A percentile compares a stretch with the other conserved stretches of the same genome.
Conservation (phyloP, 306 rosid species). For the Dalbergia cochinchinensis region DNA sequence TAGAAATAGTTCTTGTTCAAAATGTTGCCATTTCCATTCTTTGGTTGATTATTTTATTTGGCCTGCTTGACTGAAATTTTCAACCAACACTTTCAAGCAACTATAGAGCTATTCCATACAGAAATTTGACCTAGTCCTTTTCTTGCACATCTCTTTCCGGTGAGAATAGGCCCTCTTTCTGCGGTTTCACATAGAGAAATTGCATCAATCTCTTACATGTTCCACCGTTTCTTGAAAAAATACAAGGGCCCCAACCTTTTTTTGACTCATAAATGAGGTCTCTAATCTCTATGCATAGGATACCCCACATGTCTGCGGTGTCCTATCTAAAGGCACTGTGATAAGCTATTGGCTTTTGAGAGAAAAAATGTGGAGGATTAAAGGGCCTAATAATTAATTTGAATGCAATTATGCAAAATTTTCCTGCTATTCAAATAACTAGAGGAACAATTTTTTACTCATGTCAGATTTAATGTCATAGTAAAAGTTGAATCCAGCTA, state of each 20-base stretch:
- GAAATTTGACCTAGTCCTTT: conserved; percentile 29
- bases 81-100: conserved; percentile 40
- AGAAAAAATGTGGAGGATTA: not conserved
- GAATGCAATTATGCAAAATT: conserved; percentile 1
- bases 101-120: conserved; percentile 6
- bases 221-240: conserved; percentile 45
- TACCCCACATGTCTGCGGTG: conserved; percentile 48
- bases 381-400: conserved; percentile 4
- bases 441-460: not conserved
- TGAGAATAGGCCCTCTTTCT: no score
- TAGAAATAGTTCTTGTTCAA: not conserved
- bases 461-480: not conserved
- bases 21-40: conserved; percentile 4
- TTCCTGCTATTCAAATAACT: not conserved
- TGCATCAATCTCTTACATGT: conserved; percentile 8
- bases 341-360: conserved; percentile 12
- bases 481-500: conserved; percentile 30
- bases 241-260: conserved; percentile 17
- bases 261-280: conserved; percentile 15
- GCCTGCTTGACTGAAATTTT: conserved; percentile 19
- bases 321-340: conserved; percentile 3
- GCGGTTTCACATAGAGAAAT: conserved; percentile 39
- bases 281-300: conserved; percentile 39
- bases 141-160: conserved; percentile 1
- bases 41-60: conserved; percentile 11